Evolutionary conservation across 306 rosid genomes (phyloP), one percentile per base, ranked within the genome.

Genomic region (Vigna angularis): DNA sequence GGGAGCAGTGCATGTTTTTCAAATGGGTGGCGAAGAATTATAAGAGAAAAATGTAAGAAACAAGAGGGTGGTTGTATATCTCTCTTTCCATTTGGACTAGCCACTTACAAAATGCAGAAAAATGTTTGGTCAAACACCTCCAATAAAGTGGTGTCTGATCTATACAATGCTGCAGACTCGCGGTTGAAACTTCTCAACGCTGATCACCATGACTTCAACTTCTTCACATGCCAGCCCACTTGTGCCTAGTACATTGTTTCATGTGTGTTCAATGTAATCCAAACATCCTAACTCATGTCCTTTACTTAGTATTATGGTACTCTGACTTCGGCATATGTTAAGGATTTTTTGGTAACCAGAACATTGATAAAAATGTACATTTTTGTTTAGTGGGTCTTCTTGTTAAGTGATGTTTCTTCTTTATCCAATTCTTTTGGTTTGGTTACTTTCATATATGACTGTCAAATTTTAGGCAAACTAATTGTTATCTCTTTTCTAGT

Each of bases 151-250:
- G 28, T 87, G 17, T 14, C 30, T 0, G 63, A 75, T 70, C 79
- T 93, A 74, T 58, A 73, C 70, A 78, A 66, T 15, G 88, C 92
- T 18, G 92, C 97, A 3, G 92, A 87, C 34, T 93, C 90, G 7
- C 90, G 97, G 97, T 52, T 93, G 86, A 93, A 89, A 81, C 93
- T 90, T 73, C 91, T 89, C 55, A 77, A 78, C 12, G 56, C 52
- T 15, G 20, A 73, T 30, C 97, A 93, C 73, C 91, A 85, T 59
- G 97, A 93, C 87, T 93, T 89, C 81, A 85, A 89, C 86, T 90
- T 81, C 32, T 93, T 90, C 83, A 63, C 83, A 32, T 12, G 50
- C 63, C 83, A 50, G 57, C 53, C 77, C 10, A 56, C 15, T 2
- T 11, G 5, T 12, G 12, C 72, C 78, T 36, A 53, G 82, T 86